Evolutionary conservation across 192 early-diverging fungal species (phyloP).

Genomic region (Fimicolochytrium jonesii): DNA sequence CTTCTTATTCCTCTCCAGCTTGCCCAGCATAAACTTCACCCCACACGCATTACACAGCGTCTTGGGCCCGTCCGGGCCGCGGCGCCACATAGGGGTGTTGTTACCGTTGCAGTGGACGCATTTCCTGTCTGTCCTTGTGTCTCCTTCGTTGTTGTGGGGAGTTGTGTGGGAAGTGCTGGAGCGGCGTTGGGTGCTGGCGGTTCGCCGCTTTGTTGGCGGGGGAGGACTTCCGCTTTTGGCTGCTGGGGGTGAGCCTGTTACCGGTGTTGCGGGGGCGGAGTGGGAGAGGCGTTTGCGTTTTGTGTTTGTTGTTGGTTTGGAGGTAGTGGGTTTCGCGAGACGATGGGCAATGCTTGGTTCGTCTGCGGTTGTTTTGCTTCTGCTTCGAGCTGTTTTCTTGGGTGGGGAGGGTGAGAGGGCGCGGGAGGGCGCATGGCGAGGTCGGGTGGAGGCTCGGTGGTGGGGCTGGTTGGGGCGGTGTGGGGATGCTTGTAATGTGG

Average conservation of each 20-base stretch:
- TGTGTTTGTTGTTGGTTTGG: background rate
- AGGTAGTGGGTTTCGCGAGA: no score
- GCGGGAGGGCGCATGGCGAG: background rate
- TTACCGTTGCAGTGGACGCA: slow-evolving; percentile 28
- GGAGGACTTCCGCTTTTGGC: background rate
- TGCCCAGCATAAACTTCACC: slow-evolving; percentile 31
- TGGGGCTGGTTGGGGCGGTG: background rate
- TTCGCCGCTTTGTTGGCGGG: background rate
- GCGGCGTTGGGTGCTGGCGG: background rate
- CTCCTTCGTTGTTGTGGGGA: background rate
- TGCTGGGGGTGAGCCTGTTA: background rate
- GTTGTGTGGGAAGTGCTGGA: background rate
- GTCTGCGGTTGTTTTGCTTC: background rate
- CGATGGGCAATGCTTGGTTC: background rate
- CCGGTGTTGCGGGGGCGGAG: slow-evolving; percentile 6
- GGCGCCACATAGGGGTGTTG: slow-evolving; percentile 35
- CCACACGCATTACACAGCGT: slow-evolving; percentile 40
- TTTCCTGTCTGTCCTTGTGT: background rate
- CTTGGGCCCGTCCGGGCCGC: slow-evolving; percentile 31
- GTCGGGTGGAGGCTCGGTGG: background rate
- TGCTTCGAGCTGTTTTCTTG: background rate
- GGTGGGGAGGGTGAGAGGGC: background rate
- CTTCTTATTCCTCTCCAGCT: slow-evolving; percentile 7
- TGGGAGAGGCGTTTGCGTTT: background rate
- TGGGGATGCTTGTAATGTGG: background rate